Evolutionary conservation across 805 yeast species (phyloP).

Genomic region (Scheffersomyces ergatensis): DNA sequence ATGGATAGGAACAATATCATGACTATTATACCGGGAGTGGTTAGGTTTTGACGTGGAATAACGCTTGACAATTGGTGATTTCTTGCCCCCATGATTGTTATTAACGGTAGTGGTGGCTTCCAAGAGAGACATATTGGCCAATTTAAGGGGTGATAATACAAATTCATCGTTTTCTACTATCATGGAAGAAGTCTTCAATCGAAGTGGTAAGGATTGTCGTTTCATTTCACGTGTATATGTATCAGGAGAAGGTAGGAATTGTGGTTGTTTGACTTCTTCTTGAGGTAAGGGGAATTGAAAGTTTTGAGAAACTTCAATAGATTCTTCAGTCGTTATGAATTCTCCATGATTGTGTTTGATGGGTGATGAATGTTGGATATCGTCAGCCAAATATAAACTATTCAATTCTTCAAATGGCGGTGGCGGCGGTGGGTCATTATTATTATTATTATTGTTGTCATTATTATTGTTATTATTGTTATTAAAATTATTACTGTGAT

Average conservation of each 20-base stretch:
- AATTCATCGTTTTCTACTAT: constrained; percentile 28
- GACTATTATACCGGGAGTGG: constrained; percentile 41
- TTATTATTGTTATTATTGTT: neutral
- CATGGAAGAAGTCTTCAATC: constrained; percentile 19
- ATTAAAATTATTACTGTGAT: neutral
- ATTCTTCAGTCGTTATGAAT: constrained; percentile 2
- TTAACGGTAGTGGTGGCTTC: constrained; percentile 5
- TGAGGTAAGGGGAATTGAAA: constrained; percentile 26
- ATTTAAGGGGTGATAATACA: constrained; percentile 40
- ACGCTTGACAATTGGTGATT: constrained; percentile 13
- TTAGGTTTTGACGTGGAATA: constrained; percentile 27
- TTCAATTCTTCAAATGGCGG: constrained; percentile 16
- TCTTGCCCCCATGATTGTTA: constrained; percentile 4
- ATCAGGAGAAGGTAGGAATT: constrained; percentile 37
- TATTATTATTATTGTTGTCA: neutral
- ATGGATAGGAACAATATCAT: constrained; percentile 40
- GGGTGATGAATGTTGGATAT: constrained; percentile 25
- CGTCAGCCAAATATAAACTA: constrained; percentile 13
- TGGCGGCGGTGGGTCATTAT: neutral
- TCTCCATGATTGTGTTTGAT: constrained; percentile 10
- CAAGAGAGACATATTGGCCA: constrained; percentile 19
- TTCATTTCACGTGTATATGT: constrained; percentile 23
- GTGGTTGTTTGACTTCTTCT: constrained; percentile 16
- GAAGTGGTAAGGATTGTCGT: constrained; percentile 35
- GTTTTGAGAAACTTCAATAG: constrained; percentile 16